Base-by-base conservation (phyloP, 202 grass and related monocot species). In the Miscanthus sacchariflorus region DNA sequence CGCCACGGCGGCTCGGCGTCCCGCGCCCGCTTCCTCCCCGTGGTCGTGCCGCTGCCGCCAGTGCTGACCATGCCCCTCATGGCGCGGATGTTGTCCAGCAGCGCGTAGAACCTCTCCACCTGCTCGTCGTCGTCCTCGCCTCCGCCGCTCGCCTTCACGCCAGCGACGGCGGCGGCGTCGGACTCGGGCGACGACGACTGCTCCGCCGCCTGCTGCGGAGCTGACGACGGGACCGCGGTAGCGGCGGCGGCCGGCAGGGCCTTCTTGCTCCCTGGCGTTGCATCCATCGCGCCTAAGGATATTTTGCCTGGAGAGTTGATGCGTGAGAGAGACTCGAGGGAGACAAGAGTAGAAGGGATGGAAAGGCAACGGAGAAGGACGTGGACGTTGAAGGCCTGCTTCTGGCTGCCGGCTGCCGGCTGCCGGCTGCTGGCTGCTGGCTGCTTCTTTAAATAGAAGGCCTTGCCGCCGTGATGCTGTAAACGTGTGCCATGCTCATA, bases 101-200 rank as follows among this genome's bases (percentile, higher is more conserved):
- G 80, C 68, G 89, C 84, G 74, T 90, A 90, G 80, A 90, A 90
- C 85, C 56, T 79, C 85, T 87, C 83, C 78, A 88, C 77, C 78
- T 89, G 65, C 66, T 88, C 86, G 23, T 65, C 86, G 65, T n/a
- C 15, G 4, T 56, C 71, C 36, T 24, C 50, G 50, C 54, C 36
- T 5, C 4, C 38, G 18, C 7, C 74, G 44, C 19, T 45, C 40
- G 23, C 28, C 42, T 3, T 30, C 25, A 30, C 24, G 63, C 73
- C 25, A 7, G 14, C 9, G 40, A 1, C 38, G 6, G 7, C 27
- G 42, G 45, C 2, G 35, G 35, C 36, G 38, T 18, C 30, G 10
- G 40, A 3, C 24, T 14, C 43, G 43, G 46, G 74, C 27, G 27
- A 3, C 27, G 46, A 17, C 23, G n/a, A 8, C 5, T 25, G 39